phyloP scores from a whole-genome alignment of 306 rosid species.

The Senna siamea region DNA sequence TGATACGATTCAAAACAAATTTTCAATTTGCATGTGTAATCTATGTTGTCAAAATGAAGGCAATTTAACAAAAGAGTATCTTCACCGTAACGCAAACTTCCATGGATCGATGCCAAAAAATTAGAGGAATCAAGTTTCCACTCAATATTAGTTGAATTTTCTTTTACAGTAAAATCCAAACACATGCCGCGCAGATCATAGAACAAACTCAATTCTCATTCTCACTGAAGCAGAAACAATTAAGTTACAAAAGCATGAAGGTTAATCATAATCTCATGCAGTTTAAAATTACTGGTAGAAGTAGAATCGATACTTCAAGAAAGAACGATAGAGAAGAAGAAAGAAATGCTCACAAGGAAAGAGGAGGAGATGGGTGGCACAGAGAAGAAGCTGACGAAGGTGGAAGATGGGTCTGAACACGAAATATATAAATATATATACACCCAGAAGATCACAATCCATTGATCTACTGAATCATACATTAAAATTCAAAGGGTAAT shows the following conservation, averaged over 20 bases:
- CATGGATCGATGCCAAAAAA: slow-evolving; percentile 44
- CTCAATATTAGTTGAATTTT: slow-evolving; percentile 27
- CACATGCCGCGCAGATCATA: slow-evolving; percentile 53
- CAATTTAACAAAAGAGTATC: slow-evolving; percentile 42
- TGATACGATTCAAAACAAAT: slow-evolving; percentile 23
- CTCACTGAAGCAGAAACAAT: slow-evolving; percentile 38
- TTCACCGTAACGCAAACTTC: slow-evolving; percentile 41
- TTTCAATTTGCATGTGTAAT: slow-evolving; percentile 44
- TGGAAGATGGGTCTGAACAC: slow-evolving; percentile 50
- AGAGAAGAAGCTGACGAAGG: slow-evolving; percentile 59
- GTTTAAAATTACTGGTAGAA: slow-evolving; percentile 41
- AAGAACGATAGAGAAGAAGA: slow-evolving; percentile 30
- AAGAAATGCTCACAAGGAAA: slow-evolving; percentile 50
- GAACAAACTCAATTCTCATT: slow-evolving; percentile 44
- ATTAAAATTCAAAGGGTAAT: slow-evolving; percentile 35
- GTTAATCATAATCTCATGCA: slow-evolving; percentile 47
- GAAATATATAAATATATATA: slow-evolving; percentile 40
- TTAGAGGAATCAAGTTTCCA: slow-evolving; percentile 33
- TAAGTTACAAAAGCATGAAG: slow-evolving; percentile 33
- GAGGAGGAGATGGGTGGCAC: slow-evolving; percentile 40
- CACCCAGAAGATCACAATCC: slow-evolving; percentile 33
- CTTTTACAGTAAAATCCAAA: slow-evolving; percentile 5
- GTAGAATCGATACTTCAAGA: slow-evolving; percentile 43
- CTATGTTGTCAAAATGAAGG: slow-evolving; percentile 29
- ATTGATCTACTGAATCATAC: slow-evolving; percentile 35